Percentiles rank a stretch among this genome's conserved stretches.
Conservation (phyloP, 345 rosid species). For the Aquilaria sinensis region DNA sequence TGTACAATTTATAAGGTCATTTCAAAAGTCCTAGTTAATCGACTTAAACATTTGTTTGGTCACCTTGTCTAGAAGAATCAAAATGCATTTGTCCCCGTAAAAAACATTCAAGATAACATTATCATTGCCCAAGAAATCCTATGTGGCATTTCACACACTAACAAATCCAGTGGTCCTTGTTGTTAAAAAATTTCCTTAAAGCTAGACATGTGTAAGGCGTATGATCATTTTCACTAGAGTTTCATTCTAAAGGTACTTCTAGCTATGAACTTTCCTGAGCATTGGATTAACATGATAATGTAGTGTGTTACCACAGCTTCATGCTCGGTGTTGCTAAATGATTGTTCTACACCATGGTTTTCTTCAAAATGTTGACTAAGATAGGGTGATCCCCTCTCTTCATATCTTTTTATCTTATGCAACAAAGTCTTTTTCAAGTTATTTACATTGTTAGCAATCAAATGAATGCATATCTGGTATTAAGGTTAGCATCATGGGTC, state of each 20-base stretch:
- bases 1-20: not conserved
- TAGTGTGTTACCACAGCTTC: not conserved
- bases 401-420: too few relatives aligned
- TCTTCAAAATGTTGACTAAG: not conserved
- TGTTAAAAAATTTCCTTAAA: not conserved
- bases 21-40: not conserved
- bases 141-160: not conserved
- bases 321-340: not conserved
- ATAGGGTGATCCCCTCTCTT: not conserved
- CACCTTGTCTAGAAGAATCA: not conserved
- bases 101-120: not conserved
- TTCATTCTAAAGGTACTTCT: not conserved
- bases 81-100: not conserved
- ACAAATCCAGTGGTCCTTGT: not conserved
- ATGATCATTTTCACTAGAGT: not conserved
- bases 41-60: not conserved
- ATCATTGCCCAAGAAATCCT: not conserved
- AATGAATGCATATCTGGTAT: too few relatives aligned
- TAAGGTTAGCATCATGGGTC: too few relatives aligned
- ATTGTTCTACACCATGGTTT: not conserved
- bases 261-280: not conserved
- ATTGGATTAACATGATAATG: not conserved
- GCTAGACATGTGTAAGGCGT: not conserved
- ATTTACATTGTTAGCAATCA: too few relatives aligned
- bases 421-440: too few relatives aligned